Conservation (phyloP, 177 flowering plant species). For the Vitis hybrid region DNA sequence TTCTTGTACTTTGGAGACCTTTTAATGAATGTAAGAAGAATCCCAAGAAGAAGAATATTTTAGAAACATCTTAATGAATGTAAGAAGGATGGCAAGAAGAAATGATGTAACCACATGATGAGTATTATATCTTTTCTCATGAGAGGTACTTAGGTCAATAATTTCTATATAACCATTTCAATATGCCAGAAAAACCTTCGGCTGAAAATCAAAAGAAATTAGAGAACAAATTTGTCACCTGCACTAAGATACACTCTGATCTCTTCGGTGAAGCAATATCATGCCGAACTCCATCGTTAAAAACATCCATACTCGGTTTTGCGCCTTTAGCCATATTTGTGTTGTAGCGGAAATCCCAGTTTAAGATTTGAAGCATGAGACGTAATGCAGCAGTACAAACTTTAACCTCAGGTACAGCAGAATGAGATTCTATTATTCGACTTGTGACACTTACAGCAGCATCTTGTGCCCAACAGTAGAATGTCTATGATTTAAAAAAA, state of each 20-base stretch:
- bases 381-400: constrained; percentile 80
- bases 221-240: constrained; percentile 44
- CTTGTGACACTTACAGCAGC: constrained; percentile 72
- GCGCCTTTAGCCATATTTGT: constrained; percentile 24
- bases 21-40: no score
- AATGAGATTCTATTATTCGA: constrained; percentile 53
- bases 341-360: constrained; percentile 74
- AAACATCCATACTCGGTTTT: constrained; percentile 41
- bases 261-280: constrained; percentile 39
- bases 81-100: background rate
- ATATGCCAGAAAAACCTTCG: background rate
- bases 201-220: background rate
- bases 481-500: constrained; percentile 43
- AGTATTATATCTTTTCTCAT: no score
- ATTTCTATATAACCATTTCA: background rate
- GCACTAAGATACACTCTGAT: constrained; percentile 65
- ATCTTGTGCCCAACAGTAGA: constrained; percentile 89
- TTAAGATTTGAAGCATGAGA: constrained; percentile 87
- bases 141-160: no score
- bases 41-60: background rate
- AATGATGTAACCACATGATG: no score
- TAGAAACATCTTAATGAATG: constrained; percentile 1
- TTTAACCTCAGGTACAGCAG: constrained; percentile 65
- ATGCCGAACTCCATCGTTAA: constrained; percentile 40
- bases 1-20: no score